Percentiles rank a stretch among this genome's conserved stretches.
These are phyloP conservation scores for Rutstroemia sydowiana DNA, from an alignment of 2,329 filamentous ascomycete species.

Conservation along the genomic window DNA sequence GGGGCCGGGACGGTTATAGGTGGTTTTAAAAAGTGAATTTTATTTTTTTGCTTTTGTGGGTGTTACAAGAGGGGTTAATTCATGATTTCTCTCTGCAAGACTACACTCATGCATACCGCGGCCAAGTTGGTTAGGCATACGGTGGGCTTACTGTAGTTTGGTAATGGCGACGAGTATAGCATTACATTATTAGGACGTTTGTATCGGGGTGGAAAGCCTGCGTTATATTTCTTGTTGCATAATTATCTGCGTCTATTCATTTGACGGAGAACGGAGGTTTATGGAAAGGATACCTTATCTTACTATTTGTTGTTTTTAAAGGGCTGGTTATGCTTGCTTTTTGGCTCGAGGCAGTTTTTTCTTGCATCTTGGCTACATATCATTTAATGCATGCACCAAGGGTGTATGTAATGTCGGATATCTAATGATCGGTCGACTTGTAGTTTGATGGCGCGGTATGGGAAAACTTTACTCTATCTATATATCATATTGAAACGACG, in stretches of 20 bases:
- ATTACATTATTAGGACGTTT: neutral
- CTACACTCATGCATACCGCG: conserved; percentile 6
- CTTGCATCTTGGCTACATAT: too few species aligned
- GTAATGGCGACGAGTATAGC: neutral
- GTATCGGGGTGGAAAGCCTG: neutral
- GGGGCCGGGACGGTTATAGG: conserved; percentile 2
- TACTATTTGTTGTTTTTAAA: conserved; percentile 5
- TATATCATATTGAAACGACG: too few species aligned
- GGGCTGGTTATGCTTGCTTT: conserved; percentile 6
- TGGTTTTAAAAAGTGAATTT: conserved; percentile 5
- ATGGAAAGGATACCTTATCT: conserved; percentile 7
- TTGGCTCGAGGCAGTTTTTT: too few species aligned
- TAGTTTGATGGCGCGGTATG: too few species aligned
- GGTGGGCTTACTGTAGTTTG: neutral
- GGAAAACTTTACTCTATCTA: too few species aligned
- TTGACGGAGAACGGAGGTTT: neutral
- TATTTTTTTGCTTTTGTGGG: neutral
- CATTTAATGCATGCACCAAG: too few species aligned
- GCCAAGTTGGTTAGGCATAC: conserved; percentile 4
- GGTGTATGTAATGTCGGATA: too few species aligned
- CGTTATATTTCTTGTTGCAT: conserved; percentile 5
- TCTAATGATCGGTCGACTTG: too few species aligned
- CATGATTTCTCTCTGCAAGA: neutral
- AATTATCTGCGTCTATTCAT: neutral
- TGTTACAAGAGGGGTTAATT: conserved; percentile 4